Base-by-base conservation (phyloP, 1,284 basidiomycete genomes). In the Moesziomyces parantarcticus region DNA sequence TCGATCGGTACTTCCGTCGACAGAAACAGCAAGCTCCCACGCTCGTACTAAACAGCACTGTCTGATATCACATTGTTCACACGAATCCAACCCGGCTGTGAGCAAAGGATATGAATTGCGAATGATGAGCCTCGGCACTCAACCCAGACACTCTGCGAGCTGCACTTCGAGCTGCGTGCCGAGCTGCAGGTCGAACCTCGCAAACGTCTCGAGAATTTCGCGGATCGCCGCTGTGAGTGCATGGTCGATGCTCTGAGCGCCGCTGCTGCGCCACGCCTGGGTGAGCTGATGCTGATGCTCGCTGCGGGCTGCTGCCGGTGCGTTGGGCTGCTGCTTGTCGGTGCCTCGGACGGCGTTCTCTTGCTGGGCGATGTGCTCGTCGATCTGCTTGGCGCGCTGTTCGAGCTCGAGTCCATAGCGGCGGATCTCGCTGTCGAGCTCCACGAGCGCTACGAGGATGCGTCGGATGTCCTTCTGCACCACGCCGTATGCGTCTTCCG, bases 401-500 rank as follows among this genome's bases (percentile, higher is more conserved):
- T 69, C 65, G 11, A 74, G 66, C 39, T 74, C 52, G 18, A 62
- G 7, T 2, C 71, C 65, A 9, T 65, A 54, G 5, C 53, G 40
- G 1, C 62, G 58, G 11, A 69, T 43, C 39, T 65, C 58, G 22
- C 20, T 25, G 34, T 59, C 43, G n/a, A 74, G 42, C 13, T 64
- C 61, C 21, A 56, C 61, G 34, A 74, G 41, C 2, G 55, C 52
- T 0, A 32, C 13, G 6, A 74, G 43, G 18, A 77, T 47, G 16
- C 53, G 51, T 8, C 32, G 13, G 46, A 77, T 65, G 49, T 79
- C 76, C 16, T 61, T 68, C 46, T 77, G 76, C 41, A 77, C 76
- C 14, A 52, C 49, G 6, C 77, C 77, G 57, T 76, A 79, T 8
- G 55, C 36, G 34, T 79, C 77, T 68, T 79, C 73, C 0, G 43